phyloP scores from a whole-genome alignment of 2,329 filamentous ascomycete genomes.

The Fusarium brachygibbosum region DNA sequence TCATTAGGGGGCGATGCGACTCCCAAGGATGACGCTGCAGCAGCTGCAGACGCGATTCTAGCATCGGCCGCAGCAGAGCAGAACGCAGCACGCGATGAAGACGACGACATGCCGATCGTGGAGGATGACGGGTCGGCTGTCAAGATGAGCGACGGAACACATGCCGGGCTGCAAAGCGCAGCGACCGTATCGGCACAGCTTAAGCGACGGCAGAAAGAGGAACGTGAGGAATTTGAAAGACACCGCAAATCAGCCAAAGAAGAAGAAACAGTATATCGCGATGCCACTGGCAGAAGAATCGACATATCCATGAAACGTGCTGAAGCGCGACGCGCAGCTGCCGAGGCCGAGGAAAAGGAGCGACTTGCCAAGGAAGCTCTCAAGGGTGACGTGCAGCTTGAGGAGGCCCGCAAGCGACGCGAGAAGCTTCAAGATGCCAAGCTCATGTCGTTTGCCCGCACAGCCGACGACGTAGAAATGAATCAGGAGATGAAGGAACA shows the following conservation, averaged over 20 bases:
- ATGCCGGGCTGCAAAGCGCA: conserved; percentile 88
- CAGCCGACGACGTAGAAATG: conserved; percentile 86
- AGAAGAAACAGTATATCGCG: conserved; percentile 92
- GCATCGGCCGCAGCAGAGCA: conserved; percentile 78
- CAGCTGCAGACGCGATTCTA: conserved; percentile 82
- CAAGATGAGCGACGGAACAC: conserved; percentile 88
- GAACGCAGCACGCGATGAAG: conserved; percentile 62
- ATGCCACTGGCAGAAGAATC: conserved; percentile 93
- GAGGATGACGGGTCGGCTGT: conserved; percentile 63
- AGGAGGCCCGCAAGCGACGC: conserved; percentile 73
- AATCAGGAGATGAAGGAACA: conserved; percentile 84
- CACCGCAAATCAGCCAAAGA: conserved; percentile 62
- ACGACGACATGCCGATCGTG: conserved; percentile 64
- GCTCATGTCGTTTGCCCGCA: conserved; percentile 82
- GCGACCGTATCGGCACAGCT: conserved; percentile 80
- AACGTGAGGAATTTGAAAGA: conserved; percentile 65
- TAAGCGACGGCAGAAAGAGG: conserved; percentile 74
- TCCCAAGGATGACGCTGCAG: conserved; percentile 63
- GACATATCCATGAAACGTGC: conserved; percentile 92
- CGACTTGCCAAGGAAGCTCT: conserved; percentile 76
- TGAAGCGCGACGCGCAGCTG: conserved; percentile 76
- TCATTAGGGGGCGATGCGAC: conserved; percentile 64
- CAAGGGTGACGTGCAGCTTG: conserved; percentile 87
- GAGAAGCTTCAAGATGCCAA: conserved; percentile 83
- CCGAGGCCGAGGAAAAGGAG: conserved; percentile 80